These are phyloP conservation scores for Begonia loranthoides DNA, from an alignment of 306 rosid species.

Conservation along the genomic window DNA sequence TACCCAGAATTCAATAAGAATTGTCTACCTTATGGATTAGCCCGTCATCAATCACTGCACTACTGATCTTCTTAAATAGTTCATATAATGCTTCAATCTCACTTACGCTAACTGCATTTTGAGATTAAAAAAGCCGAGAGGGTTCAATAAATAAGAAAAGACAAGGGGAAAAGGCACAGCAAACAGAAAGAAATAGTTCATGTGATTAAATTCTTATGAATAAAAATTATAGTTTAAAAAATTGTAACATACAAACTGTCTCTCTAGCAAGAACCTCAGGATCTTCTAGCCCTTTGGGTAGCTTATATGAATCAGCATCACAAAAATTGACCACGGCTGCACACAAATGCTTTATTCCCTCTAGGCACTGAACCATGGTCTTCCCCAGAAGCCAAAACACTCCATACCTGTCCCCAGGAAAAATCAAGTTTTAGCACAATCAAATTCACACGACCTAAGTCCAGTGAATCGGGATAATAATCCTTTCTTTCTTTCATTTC, in stretches of 20 bases:
- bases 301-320: slow-evolving; percentile 29
- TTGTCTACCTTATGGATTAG: slow-evolving; percentile 56
- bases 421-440: neutral
- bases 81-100: slow-evolving; percentile 81
- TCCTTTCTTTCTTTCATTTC: too few species aligned
- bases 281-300: slow-evolving; percentile 56
- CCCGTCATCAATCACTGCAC: slow-evolving; percentile 61
- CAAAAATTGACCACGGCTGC: slow-evolving; percentile 42
- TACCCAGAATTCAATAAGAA: neutral
- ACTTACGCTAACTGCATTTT: slow-evolving; percentile 66
- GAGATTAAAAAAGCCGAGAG: slow-evolving; percentile 3
- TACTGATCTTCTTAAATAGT: slow-evolving; percentile 66
- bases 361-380: slow-evolving; percentile 82
- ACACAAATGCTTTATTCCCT: slow-evolving; percentile 62
- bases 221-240: neutral
- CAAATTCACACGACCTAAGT: neutral
- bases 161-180: neutral
- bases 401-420: slow-evolving; percentile 48
- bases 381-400: slow-evolving; percentile 51
- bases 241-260: slow-evolving; percentile 62
- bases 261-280: slow-evolving; percentile 84
- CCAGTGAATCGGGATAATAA: too few species aligned
- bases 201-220: neutral
- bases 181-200: neutral
- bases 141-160: neutral